Percentiles rank a stretch among this genome's conserved stretches.
Conservation (phyloP, 257 asterid species). For the Ilex aquifolium region DNA sequence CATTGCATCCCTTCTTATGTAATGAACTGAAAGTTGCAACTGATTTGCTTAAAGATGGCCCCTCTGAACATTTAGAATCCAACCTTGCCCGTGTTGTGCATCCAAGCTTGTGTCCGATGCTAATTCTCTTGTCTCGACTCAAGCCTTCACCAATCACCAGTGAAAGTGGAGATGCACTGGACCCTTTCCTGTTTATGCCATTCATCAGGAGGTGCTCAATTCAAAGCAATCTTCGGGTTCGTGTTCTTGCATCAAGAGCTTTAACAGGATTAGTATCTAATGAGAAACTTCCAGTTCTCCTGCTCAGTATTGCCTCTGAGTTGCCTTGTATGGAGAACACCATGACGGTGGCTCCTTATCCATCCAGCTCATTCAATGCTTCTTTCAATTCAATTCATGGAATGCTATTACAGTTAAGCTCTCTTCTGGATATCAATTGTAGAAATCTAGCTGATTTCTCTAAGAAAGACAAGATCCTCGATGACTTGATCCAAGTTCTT, state of each 20-base stretch:
- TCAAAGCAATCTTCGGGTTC: constrained; percentile 76
- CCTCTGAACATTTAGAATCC: constrained; percentile 43
- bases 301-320: constrained; percentile 69
- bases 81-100: constrained; percentile 67
- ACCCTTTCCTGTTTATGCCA: constrained; percentile 83
- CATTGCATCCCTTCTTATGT: constrained; percentile 70
- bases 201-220: constrained; percentile 80
- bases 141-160: constrained; percentile 79
- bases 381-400: constrained; percentile 84
- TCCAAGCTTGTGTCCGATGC: constrained; percentile 91
- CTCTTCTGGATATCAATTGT: constrained; percentile 74
- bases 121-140: constrained; percentile 82
- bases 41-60: constrained; percentile 48
- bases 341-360: constrained; percentile 9
- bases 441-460: constrained; percentile 62
- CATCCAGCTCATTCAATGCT: constrained; percentile 19
- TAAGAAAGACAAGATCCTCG: constrained; percentile 52
- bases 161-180: constrained; percentile 71
- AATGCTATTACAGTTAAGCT: constrained; percentile 68
- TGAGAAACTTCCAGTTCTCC: constrained; percentile 62
- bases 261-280: constrained; percentile 69
- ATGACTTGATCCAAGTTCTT: constrained; percentile 48
- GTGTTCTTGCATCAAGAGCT: constrained; percentile 90
- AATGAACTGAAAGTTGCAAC: constrained; percentile 81
- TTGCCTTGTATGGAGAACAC: constrained; percentile 36